phyloP scores from a whole-genome alignment of 2,329 filamentous ascomycete species.

The Blastomyces silverae region DNA sequence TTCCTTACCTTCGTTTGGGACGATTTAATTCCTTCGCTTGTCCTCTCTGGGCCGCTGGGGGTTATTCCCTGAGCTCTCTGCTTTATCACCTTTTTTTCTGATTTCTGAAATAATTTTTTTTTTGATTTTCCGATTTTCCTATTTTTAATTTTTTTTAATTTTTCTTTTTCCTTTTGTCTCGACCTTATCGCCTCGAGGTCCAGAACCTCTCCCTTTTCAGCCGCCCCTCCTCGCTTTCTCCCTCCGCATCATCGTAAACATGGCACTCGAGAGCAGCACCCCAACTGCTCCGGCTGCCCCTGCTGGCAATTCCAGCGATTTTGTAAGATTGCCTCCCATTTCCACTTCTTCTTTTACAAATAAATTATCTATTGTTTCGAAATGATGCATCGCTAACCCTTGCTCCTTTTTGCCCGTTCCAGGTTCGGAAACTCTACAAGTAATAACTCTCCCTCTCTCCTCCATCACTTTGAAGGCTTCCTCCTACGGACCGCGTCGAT shows the following conservation, averaged over 20 bases:
- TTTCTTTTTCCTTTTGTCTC: background rate
- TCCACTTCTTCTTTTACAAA: background rate
- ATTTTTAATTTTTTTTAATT: background rate
- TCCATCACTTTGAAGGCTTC: too few species aligned
- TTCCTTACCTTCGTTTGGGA: background rate
- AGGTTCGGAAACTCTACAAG: constrained; percentile 99
- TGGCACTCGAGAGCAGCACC: constrained; percentile 18
- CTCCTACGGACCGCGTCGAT: constrained; percentile 8
- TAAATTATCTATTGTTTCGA: constrained; percentile 8
- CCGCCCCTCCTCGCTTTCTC: constrained; percentile 1
- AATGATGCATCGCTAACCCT: constrained; percentile 16
- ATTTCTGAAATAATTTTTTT: background rate
- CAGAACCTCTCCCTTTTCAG: background rate
- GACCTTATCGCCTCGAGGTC: constrained; percentile 5
- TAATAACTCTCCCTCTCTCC: constrained; percentile 46
- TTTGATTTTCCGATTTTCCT: background rate
- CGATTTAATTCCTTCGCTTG: background rate
- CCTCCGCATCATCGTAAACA: constrained; percentile 4
- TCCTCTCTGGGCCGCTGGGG: background rate
- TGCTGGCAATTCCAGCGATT: constrained; percentile 86
- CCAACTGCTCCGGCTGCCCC: constrained; percentile 24
- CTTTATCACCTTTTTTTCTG: background rate
- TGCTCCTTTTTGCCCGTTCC: constrained; percentile 27
- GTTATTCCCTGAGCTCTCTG: background rate
- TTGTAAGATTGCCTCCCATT: constrained; percentile 57